Conservation (phyloP, 345 rosid species). For the Mallotus nudiflorus region DNA sequence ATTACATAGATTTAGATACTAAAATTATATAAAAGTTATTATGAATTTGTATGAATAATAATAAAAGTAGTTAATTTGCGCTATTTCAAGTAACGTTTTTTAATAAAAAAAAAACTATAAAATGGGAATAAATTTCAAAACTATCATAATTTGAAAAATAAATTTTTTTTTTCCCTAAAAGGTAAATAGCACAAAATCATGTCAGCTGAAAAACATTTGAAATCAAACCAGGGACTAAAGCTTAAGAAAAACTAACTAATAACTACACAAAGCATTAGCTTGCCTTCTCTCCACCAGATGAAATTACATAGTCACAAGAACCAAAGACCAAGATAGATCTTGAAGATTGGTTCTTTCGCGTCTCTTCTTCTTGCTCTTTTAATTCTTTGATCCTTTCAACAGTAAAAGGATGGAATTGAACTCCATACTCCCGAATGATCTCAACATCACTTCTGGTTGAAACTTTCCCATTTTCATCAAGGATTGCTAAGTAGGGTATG, state of each 20-base stretch:
- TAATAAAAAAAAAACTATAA: too few relatives aligned
- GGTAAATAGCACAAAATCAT: too few relatives aligned
- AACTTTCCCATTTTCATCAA: slow-evolving; percentile 61
- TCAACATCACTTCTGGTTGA: slow-evolving; percentile 46
- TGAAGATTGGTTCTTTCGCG: slow-evolving; percentile 57
- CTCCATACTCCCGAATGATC: slow-evolving; percentile 61
- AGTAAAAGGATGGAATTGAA: slow-evolving; percentile 65
- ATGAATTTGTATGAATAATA: too few relatives aligned
- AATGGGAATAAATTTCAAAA: too few relatives aligned
- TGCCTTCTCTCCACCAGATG: slow-evolving; percentile 56
- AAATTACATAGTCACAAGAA: slow-evolving; percentile 58
- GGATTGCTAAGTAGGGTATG: slow-evolving; percentile 67
- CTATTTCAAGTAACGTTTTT: too few relatives aligned
- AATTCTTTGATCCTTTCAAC: slow-evolving; percentile 55
- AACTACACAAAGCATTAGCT: not conserved
- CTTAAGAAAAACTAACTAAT: not conserved
- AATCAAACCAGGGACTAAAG: not conserved
- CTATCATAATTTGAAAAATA: too few relatives aligned
- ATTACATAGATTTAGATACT: too few relatives aligned
- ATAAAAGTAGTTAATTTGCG: too few relatives aligned
- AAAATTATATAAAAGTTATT: too few relatives aligned
- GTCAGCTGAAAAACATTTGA: not conserved
- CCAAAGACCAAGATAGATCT: slow-evolving; percentile 50
- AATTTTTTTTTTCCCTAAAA: too few relatives aligned
- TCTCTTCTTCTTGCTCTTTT: slow-evolving; percentile 61